Evolutionary conservation across 768 basidiomycete species (phyloP).

Genomic region (Podaxis pistillaris): DNA sequence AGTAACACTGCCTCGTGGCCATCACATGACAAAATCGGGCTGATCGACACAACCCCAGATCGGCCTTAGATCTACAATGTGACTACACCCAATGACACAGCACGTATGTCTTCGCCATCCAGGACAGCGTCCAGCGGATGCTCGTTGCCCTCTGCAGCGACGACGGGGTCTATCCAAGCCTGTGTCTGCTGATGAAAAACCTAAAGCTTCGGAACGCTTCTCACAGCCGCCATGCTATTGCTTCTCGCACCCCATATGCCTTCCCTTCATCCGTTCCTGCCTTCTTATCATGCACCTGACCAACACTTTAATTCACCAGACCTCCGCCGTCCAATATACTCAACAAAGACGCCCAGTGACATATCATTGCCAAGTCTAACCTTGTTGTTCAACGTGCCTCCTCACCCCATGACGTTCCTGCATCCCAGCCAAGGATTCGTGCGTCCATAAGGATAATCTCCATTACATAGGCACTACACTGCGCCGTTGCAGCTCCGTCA

Average conservation of each 20-base stretch:
- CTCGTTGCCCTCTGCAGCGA: not conserved
- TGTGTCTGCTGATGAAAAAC: not conserved
- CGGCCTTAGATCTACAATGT: not conserved
- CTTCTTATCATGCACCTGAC: constrained; percentile 14
- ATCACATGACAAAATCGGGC: constrained; percentile 8
- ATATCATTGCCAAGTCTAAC: not conserved
- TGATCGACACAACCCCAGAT: constrained; percentile 10
- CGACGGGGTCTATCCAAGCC: not conserved
- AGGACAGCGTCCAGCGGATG: not conserved
- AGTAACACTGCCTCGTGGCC: constrained; percentile 9
- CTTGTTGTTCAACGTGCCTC: not conserved
- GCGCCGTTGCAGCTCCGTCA: not conserved
- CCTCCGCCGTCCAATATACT: constrained; percentile 1
- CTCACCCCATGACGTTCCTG: not conserved
- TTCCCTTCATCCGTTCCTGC: constrained; percentile 5
- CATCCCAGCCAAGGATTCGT: not conserved
- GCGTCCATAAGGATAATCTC: not conserved
- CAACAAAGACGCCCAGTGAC: not conserved
- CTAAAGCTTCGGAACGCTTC: not conserved
- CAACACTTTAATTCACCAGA: not conserved
- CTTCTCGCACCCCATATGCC: constrained; percentile 10
- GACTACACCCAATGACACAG: not conserved
- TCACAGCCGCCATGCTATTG: constrained; percentile 5
- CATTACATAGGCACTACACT: not conserved
- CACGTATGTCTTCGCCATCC: not conserved